These are phyloP conservation scores for Salix koriyanagi DNA, from an alignment of 345 rosid genomes.

Conservation along the genomic window DNA sequence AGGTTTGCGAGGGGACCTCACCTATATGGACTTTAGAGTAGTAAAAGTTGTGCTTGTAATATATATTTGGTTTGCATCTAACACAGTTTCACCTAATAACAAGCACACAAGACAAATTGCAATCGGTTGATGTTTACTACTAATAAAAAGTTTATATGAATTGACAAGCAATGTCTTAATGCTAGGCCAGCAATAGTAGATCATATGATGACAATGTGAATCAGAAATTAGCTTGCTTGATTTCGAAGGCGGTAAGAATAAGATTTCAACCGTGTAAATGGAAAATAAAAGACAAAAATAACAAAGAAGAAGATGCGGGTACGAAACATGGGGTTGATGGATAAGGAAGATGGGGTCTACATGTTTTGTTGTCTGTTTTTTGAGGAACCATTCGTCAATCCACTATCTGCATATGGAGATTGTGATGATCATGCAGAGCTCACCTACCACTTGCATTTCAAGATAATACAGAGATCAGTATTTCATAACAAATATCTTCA, in stretches of 20 bases:
- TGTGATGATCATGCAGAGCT: constrained; percentile 4
- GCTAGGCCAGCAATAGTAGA: background rate
- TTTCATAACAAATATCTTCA: background rate
- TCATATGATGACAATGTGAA: background rate
- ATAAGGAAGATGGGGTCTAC: constrained; percentile 29
- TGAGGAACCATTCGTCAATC: constrained; percentile 33
- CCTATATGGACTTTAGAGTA: background rate
- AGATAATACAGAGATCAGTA: constrained; percentile 13
- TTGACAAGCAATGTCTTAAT: background rate
- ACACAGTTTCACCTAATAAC: constrained; percentile 32
- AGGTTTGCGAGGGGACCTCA: constrained; percentile 2
- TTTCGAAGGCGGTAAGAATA: background rate
- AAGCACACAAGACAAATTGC: constrained; percentile 27
- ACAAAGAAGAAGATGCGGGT: background rate
- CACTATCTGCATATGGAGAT: constrained; percentile 9
- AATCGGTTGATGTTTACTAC: constrained; percentile 23
- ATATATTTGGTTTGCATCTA: background rate
- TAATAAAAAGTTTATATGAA: background rate
- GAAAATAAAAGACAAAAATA: background rate
- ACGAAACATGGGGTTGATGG: background rate
- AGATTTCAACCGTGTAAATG: constrained; percentile 2
- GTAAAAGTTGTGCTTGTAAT: background rate
- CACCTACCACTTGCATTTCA: constrained; percentile 30
- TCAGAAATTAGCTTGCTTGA: too few species aligned
- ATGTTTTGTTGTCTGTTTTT: constrained; percentile 31